phyloP scores from a whole-genome alignment of 2,329 filamentous ascomycete genomes.

The Pseudomassariella vexata region DNA sequence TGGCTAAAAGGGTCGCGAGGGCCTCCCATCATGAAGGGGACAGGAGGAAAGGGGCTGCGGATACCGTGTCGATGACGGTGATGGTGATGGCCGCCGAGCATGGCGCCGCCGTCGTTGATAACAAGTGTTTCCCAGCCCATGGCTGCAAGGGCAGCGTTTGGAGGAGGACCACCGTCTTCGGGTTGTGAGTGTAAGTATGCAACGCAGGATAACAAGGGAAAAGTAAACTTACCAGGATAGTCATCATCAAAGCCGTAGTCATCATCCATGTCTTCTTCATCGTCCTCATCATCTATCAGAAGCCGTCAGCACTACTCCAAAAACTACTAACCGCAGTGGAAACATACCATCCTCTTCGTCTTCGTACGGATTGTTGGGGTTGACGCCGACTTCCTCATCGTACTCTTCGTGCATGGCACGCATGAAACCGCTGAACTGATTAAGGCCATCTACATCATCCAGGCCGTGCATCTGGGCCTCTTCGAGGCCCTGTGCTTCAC shows the following conservation, averaged over 20 bases:
- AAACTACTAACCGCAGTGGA: slow-evolving; percentile 29
- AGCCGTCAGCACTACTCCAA: slow-evolving; percentile 15
- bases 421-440: slow-evolving; percentile 46
- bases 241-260: slow-evolving; percentile 58
- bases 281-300: slow-evolving; percentile 45
- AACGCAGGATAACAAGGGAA: slow-evolving; percentile 2
- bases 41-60: slow-evolving; percentile 54
- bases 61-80: slow-evolving; percentile 49
- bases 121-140: slow-evolving; percentile 54
- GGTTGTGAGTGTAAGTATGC: neutral
- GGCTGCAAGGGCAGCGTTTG: slow-evolving; percentile 34
- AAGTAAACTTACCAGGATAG: slow-evolving; percentile 44
- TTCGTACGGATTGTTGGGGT: slow-evolving; percentile 45
- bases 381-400: slow-evolving; percentile 46
- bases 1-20: slow-evolving; percentile 19
- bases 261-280: slow-evolving; percentile 66
- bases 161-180: slow-evolving; percentile 37
- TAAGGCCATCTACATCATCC: slow-evolving; percentile 30
- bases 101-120: slow-evolving; percentile 31
- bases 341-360: slow-evolving; percentile 50
- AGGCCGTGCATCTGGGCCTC: slow-evolving; percentile 44
- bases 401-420: slow-evolving; percentile 50
- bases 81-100: slow-evolving; percentile 38
- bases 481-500: slow-evolving; percentile 48
- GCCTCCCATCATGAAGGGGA: slow-evolving; percentile 24